Percentiles rank a stretch among this genome's conserved stretches.
These are phyloP conservation scores for Citrus sp. DNA, from an alignment of 345 rosid genomes.

Conservation along the genomic window DNA sequence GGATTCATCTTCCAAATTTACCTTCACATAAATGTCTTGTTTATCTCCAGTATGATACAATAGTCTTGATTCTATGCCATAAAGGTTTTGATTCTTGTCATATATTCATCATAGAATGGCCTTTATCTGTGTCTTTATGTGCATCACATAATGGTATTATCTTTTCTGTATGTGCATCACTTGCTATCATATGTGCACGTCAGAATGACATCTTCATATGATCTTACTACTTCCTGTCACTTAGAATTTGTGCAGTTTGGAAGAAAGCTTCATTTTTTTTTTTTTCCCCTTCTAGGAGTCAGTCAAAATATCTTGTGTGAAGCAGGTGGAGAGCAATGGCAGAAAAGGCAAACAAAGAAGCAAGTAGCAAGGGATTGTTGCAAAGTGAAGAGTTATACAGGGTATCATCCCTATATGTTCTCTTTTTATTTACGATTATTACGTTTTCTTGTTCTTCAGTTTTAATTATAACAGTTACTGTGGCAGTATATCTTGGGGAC, in stretches of 20 bases:
- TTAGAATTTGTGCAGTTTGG: not conserved
- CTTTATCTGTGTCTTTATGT: no score
- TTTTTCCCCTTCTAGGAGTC: not conserved
- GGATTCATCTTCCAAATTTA: no score
- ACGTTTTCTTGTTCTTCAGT: not conserved
- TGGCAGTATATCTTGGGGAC: conserved; percentile 66
- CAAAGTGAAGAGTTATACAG: conserved; percentile 49
- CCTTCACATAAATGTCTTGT: no score
- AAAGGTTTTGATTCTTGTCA: no score
- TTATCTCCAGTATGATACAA: no score
- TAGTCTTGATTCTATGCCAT: no score
- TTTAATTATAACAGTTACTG: not conserved
- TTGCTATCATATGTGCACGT: no score
- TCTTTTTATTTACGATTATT: not conserved
- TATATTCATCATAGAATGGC: no score
- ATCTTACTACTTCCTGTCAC: not conserved
- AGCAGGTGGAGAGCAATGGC: conserved; percentile 26
- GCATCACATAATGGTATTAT: no score
- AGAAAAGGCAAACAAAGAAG: conserved; percentile 8
- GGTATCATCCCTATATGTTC: conserved; percentile 20
- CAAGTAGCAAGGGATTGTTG: conserved; percentile 36
- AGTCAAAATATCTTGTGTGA: not conserved
- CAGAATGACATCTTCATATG: no score
- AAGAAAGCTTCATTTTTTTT: not conserved
- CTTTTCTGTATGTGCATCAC: no score